phyloP scores from a whole-genome alignment of 169 alveolate species.

The Theileria sp. region DNA sequence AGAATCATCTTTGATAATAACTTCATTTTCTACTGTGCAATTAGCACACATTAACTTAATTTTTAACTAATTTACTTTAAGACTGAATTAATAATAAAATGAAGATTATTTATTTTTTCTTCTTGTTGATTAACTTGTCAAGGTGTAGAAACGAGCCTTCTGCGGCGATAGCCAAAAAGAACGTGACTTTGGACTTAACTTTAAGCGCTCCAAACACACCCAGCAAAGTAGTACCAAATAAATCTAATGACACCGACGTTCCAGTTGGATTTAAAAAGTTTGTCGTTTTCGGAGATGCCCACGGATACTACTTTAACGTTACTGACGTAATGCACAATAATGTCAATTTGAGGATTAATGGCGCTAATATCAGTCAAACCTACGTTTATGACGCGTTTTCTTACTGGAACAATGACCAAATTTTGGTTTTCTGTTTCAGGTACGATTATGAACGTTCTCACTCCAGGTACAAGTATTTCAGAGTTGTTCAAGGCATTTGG shows the following conservation, averaged over 20 bases:
- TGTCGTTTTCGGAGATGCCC: background rate
- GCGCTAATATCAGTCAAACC: background rate
- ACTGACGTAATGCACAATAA: background rate
- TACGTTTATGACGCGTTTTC: conserved; percentile 14
- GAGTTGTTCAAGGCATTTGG: background rate
- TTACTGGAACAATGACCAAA: background rate
- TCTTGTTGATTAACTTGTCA: background rate
- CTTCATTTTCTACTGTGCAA: background rate
- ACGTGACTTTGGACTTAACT: background rate
- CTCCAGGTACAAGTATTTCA: conserved; percentile 14
- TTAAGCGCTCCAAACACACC: background rate
- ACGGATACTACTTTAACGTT: background rate
- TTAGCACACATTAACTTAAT: background rate
- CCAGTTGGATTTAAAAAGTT: background rate
- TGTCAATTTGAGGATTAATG: background rate
- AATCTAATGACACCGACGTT: background rate
- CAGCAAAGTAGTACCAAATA: background rate
- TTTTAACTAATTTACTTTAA: no score
- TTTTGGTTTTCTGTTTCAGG: conserved; percentile 8
- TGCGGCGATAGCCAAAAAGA: background rate
- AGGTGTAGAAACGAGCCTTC: background rate
- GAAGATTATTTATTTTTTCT: background rate
- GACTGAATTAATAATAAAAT: background rate
- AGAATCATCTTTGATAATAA: background rate
- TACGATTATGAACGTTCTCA: background rate